Evolutionary conservation across 441 rosid genomes (phyloP).

Genomic region (Geranium incanum): DNA sequence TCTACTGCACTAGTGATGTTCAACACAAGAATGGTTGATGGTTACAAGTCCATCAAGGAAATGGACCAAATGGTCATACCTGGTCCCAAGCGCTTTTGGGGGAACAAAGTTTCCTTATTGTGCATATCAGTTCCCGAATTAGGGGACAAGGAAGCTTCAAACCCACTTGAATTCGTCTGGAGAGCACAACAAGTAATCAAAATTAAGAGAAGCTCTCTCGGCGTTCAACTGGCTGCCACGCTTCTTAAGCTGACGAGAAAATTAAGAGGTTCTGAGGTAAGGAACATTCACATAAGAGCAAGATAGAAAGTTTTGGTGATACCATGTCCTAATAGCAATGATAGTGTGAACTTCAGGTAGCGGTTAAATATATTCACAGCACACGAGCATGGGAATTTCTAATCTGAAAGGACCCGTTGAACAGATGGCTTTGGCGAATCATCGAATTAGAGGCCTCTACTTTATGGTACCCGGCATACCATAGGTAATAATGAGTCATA

Average conservation of each 20-base stretch:
- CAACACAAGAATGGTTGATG: not conserved
- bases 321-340: too few species aligned
- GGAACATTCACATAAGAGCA: not conserved
- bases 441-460: not conserved
- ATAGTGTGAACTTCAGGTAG: conserved; percentile 19
- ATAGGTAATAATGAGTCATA: not conserved
- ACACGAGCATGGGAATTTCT: conserved; percentile 36
- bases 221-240: conserved; percentile 25
- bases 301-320: not conserved
- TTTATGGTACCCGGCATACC: not conserved
- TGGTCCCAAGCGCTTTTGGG: conserved; percentile 32
- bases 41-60: conserved; percentile 35
- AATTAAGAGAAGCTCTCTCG: conserved; percentile 11
- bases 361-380: conserved; percentile 23
- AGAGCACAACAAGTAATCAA: conserved; percentile 26
- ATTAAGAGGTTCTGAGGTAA: conserved; percentile 36
- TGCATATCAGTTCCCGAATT: conserved; percentile 29
- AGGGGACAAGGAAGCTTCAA: not conserved
- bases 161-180: conserved; percentile 35
- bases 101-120: conserved; percentile 36
- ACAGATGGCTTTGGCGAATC: conserved; percentile 33
- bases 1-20: conserved; percentile 40
- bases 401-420: conserved; percentile 41
- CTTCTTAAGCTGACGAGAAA: conserved; percentile 29
- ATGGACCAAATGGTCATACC: conserved; percentile 31